These are phyloP conservation scores for Avena eriantha DNA, from an alignment of 176 grass and related monocot species.

Conservation along the genomic window DNA sequence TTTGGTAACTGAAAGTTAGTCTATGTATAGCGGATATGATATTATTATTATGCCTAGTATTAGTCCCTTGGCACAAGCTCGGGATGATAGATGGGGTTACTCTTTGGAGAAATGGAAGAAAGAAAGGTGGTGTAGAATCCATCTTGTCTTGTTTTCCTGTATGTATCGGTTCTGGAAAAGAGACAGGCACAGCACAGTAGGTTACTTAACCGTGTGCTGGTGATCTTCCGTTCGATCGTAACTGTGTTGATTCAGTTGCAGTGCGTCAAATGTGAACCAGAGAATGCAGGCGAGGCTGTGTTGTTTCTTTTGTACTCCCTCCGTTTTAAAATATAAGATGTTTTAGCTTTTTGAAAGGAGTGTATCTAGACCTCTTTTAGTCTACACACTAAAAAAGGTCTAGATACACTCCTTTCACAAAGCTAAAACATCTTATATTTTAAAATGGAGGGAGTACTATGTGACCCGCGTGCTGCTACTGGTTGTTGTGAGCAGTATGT, in stretches of 20 bases:
- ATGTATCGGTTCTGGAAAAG: conserved; percentile 5
- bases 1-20: conserved; percentile 13
- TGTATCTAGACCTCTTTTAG: no score
- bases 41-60: conserved; percentile 30
- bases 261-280: not conserved
- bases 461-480: not conserved
- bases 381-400: no score
- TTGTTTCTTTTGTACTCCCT: not conserved
- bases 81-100: conserved; percentile 40
- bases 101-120: conserved; percentile 30
- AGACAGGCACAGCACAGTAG: not conserved
- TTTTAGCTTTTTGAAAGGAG: no score
- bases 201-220: not conserved
- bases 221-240: not conserved
- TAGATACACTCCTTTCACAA: no score
- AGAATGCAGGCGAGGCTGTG: not conserved
- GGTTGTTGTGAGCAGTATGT: not conserved
- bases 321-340: no score
- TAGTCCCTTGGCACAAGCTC: conserved; percentile 49
- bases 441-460: no score
- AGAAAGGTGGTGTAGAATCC: not conserved
- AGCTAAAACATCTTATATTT: no score
- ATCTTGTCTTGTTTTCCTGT: not conserved
- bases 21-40: conserved; percentile 39
- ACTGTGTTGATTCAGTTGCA: not conserved